Evolutionary conservation across 495 filamentous ascomycete genomes (phyloP).

Genomic region (Trichoderma gamsii): DNA sequence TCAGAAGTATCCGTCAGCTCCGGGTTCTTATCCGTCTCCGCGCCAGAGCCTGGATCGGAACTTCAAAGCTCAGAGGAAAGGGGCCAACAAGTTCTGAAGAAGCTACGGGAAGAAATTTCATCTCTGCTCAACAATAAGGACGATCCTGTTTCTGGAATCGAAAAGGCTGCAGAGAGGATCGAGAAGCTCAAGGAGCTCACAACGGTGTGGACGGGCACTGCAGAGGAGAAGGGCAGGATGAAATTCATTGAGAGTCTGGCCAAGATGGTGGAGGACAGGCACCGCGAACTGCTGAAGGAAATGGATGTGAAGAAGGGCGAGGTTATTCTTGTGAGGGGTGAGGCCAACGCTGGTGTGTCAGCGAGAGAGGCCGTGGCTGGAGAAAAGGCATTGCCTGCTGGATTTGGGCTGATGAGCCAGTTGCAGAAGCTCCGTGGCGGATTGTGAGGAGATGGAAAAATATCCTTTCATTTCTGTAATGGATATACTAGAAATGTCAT

Average conservation of each 20-base stretch:
- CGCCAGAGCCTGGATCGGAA: constrained; percentile 60
- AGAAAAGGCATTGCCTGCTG: constrained; percentile 42
- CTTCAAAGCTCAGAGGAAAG: constrained; percentile 66
- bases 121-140: constrained; percentile 53
- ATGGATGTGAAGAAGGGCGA: constrained; percentile 35
- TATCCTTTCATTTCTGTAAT: too few relatives aligned
- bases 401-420: constrained; percentile 73
- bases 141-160: constrained; percentile 50
- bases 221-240: constrained; percentile 78
- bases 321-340: constrained; percentile 25
- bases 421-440: constrained; percentile 73
- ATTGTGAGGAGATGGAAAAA: constrained; percentile 51
- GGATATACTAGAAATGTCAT: too few relatives aligned
- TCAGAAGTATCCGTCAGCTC: constrained; percentile 66
- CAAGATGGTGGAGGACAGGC: constrained; percentile 52
- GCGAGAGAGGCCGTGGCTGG: constrained; percentile 21
- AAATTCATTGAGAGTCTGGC: constrained; percentile 77
- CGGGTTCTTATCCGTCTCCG: constrained; percentile 75
- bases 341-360: constrained; percentile 23
- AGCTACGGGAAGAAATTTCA: constrained; percentile 64
- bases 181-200: constrained; percentile 65
- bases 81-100: constrained; percentile 64
- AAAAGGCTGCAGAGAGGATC: constrained; percentile 65
- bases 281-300: constrained; percentile 49
- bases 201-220: constrained; percentile 85